A percentile compares a stretch with the other conserved stretches of the same genome.
phyloP scores from a whole-genome alignment of 2,329 filamentous ascomycete species.

The Trichoderma harzianum region DNA sequence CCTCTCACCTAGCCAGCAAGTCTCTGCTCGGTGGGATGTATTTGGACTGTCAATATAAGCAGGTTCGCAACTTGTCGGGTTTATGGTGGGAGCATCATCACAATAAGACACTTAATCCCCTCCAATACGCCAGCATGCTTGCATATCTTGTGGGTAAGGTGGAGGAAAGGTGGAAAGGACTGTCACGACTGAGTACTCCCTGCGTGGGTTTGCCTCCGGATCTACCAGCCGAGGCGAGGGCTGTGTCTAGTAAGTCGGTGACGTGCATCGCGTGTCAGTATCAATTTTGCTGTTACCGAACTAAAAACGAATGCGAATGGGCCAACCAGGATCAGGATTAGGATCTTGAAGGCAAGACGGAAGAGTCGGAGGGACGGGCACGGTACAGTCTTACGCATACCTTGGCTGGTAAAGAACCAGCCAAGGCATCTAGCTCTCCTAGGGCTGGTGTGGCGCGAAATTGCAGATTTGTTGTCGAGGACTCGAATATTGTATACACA shows the following conservation, averaged over 20 bases:
- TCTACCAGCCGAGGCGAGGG: slow-evolving; percentile 21
- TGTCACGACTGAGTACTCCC: slow-evolving; percentile 24
- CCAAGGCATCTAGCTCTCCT: too few species aligned
- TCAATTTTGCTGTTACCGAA: slow-evolving; percentile 25
- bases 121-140: slow-evolving; percentile 30
- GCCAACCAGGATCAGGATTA: not conserved
- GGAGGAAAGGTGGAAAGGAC: slow-evolving; percentile 14
- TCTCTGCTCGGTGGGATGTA: slow-evolving; percentile 26
- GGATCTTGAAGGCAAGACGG: not conserved
- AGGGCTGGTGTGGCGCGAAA: not conserved
- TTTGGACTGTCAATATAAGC: slow-evolving; percentile 25
- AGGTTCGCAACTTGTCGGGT: slow-evolving; percentile 26
- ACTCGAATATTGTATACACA: not conserved
- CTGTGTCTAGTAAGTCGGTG: slow-evolving; percentile 21
- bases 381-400: not conserved
- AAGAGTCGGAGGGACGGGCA: not conserved
- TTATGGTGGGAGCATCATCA: slow-evolving; percentile 27
- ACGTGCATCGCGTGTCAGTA: slow-evolving; percentile 35
- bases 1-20: slow-evolving; percentile 23
- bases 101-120: slow-evolving; percentile 20
- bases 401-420: too few species aligned
- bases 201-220: slow-evolving; percentile 29
- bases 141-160: slow-evolving; percentile 33
- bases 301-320: slow-evolving; percentile 29
- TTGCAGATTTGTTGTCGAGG: not conserved